Conservation (phyloP, 1,284 basidiomycete genomes). For the Tylopilus sp. region DNA sequence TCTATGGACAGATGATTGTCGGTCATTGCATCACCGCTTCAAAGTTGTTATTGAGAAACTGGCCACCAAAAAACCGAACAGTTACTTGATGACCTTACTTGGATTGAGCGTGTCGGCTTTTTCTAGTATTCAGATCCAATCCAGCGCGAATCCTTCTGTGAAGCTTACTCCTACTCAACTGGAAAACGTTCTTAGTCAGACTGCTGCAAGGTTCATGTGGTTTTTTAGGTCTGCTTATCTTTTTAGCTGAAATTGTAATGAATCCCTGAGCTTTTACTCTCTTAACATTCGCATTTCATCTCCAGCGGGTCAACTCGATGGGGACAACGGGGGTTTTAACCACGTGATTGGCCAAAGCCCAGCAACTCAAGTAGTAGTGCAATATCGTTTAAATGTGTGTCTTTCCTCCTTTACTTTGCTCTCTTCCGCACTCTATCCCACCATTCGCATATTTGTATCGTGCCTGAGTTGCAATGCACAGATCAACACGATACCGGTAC, state of each 20-base stretch:
- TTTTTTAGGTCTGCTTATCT: not conserved
- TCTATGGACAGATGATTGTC: not conserved
- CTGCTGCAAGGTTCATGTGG: not conserved
- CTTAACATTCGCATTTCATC: not conserved
- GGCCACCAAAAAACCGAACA: not conserved
- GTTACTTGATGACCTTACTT: constrained; percentile 1
- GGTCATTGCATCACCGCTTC: not conserved
- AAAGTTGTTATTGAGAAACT: no score
- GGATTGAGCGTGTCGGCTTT: not conserved
- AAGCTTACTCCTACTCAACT: not conserved
- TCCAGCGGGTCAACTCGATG: not conserved
- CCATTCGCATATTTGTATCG: no score
- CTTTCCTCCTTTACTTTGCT: no score
- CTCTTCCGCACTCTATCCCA: no score
- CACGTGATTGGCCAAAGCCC: not conserved
- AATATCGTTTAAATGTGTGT: not conserved
- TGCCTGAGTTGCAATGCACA: not conserved
- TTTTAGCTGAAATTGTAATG: not conserved
- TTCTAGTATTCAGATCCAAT: not conserved
- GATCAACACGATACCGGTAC: constrained; percentile 2
- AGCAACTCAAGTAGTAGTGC: not conserved
- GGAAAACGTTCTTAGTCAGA: not conserved
- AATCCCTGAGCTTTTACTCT: not conserved
- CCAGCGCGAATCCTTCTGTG: not conserved
- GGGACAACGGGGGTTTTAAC: not conserved